Base-by-base conservation (phyloP, 208 protist genomes). In the Trichomonas tenax region DNA sequence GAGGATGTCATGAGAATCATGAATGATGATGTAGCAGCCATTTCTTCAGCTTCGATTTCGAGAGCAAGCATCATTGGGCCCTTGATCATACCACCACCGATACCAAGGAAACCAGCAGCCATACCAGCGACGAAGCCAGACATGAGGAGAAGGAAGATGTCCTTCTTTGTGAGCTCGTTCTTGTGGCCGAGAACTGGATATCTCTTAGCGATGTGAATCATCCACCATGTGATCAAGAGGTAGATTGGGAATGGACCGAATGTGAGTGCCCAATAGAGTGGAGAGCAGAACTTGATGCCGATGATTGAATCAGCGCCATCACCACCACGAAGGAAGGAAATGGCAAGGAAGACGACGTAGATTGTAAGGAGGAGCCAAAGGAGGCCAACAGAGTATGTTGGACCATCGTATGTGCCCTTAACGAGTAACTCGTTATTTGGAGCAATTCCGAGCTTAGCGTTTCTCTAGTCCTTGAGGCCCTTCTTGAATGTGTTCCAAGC, bases 1-100 rank as follows among this genome's bases (percentile, higher is more conserved):
- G 44, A 38, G n/a, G 86, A 48, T 58, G 86, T 93, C 17, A 93
- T 23, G 15, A 93, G 44, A 93, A 93, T 41, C 40, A 93, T 48
- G 44, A 93, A 93, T 58, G 96, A 46, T 82, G 96, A 96, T 41
- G 96, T 96, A n/a, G 96, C 96, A 31, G 96, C 63, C 49, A 96
- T 95, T 58, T 96, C 96, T 95, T 82, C 89, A 36, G 58, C 46
- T 81, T 84, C 89, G 34, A 96, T 95, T 44, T 46, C 82, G 26
- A 96, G 63, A 23, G 72, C 38, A 44, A 96, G 48, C 38, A 96
- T 45, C 63, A 96, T 86, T 81, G 96, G 96, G 11, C 82, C 96
- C 72, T 96, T 86, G 82, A 96, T 95, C 38, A 96, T 96, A 58
- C 86, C 86, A 93, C 86, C 86, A 51, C 86, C 86, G 45, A 93